Conservation (phyloP, 805 yeast species). For the Ogataea ganodermae region DNA sequence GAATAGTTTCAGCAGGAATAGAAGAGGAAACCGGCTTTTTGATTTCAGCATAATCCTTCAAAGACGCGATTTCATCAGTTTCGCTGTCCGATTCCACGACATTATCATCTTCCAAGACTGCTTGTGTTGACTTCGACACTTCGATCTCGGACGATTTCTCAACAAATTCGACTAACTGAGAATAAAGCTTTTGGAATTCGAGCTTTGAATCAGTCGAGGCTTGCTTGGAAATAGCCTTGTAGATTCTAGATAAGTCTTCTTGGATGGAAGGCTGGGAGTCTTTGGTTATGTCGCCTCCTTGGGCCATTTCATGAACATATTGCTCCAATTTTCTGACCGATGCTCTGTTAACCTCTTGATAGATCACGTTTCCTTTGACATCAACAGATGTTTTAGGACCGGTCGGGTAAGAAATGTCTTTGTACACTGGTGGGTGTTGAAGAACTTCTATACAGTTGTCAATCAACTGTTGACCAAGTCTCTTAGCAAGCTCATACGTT, state of each 20-base stretch:
- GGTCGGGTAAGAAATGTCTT: conserved; percentile 91
- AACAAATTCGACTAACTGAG: conserved; percentile 68
- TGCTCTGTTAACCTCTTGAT: conserved; percentile 83
- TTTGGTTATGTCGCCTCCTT: conserved; percentile 84
- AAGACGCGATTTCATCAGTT: conserved; percentile 84
- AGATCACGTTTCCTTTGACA: conserved; percentile 81
- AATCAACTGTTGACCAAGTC: conserved; percentile 88
- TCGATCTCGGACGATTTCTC: conserved; percentile 71
- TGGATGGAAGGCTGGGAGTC: conserved; percentile 72
- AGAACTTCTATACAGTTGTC: conserved; percentile 91
- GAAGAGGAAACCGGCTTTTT: conserved; percentile 72
- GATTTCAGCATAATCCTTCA: conserved; percentile 69
- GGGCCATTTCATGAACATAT: conserved; percentile 94
- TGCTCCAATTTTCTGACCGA: conserved; percentile 93
- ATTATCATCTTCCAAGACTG: conserved; percentile 48
- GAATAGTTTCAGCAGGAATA: conserved; percentile 82
- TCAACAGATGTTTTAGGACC: conserved; percentile 92
- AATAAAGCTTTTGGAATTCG: conserved; percentile 71
- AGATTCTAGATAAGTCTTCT: conserved; percentile 81
- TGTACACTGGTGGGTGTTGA: conserved; percentile 84
- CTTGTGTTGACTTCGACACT: conserved; percentile 60
- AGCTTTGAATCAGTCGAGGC: conserved; percentile 67
- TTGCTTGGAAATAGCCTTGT: conserved; percentile 78
- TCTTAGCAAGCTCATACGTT: conserved; percentile 87
- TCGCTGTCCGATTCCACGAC: conserved; percentile 50